These are phyloP conservation scores for Pseudocercospora fijiensis DNA, from an alignment of 2,329 filamentous ascomycete genomes.

Conservation along the genomic window DNA sequence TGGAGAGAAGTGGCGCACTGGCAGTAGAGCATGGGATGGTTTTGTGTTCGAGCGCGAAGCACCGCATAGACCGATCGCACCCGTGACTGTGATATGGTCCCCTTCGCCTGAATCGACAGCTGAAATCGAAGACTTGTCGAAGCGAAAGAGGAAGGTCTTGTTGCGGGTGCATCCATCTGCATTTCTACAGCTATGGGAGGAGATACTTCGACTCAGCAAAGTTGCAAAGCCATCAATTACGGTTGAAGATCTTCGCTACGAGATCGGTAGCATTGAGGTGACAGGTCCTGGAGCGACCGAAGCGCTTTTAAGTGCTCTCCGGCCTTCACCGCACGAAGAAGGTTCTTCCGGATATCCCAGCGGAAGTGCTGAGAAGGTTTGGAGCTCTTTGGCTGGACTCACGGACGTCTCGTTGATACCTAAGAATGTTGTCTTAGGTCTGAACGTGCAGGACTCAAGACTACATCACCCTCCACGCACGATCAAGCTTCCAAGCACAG, in stretches of 20 bases:
- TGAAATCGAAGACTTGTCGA: slow-evolving; percentile 36
- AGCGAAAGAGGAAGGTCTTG: slow-evolving; percentile 57
- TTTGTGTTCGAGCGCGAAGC: slow-evolving; percentile 60
- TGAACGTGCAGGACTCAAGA: slow-evolving; percentile 75
- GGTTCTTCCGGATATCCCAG: slow-evolving; percentile 38
- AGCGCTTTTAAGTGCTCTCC: slow-evolving; percentile 67
- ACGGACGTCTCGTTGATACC: slow-evolving; percentile 71
- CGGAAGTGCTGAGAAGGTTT: slow-evolving; percentile 46
- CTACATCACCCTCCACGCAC: slow-evolving; percentile 71
- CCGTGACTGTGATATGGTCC: slow-evolving; percentile 75
- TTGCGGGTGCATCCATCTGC: slow-evolving; percentile 80
- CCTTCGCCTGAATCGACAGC: slow-evolving; percentile 39
- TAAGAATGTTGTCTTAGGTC: slow-evolving; percentile 66
- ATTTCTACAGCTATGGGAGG: slow-evolving; percentile 67
- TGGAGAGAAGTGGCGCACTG: slow-evolving; percentile 69
- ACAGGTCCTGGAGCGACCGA: slow-evolving; percentile 76
- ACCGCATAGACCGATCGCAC: slow-evolving; percentile 62
- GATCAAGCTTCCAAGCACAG: slow-evolving; percentile 35
- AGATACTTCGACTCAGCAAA: slow-evolving; percentile 59
- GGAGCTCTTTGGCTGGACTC: slow-evolving; percentile 56
- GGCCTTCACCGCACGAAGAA: slow-evolving; percentile 40
- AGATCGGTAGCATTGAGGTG: slow-evolving; percentile 70
- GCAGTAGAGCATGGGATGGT: slow-evolving; percentile 57
- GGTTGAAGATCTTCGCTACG: slow-evolving; percentile 68
- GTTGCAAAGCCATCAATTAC: slow-evolving; percentile 61